Percentiles rank a stretch among this genome's conserved stretches.
Conservation (phyloP, 2,329 filamentous ascomycete genomes). For the Curvularia sp. region DNA sequence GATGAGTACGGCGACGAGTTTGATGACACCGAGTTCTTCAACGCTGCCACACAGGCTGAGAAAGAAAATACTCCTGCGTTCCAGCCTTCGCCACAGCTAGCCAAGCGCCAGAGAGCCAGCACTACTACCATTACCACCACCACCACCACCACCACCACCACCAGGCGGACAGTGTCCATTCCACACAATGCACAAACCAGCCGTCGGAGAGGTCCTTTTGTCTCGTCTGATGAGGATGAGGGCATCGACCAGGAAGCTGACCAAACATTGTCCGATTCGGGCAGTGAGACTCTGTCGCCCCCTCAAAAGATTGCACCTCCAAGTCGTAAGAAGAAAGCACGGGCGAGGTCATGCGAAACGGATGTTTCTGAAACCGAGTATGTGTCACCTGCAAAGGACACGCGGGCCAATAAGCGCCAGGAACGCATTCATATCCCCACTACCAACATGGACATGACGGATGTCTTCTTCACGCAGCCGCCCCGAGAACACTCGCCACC, state of each 20-base stretch:
- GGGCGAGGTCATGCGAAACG: conserved; percentile 17
- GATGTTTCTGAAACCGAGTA: conserved; percentile 15
- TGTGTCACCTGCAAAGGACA: conserved; percentile 33
- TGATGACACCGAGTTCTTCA: conserved; percentile 70
- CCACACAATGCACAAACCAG: conserved; percentile 29
- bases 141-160: conserved; percentile 27
- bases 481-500: conserved; percentile 53
- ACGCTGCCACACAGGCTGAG: conserved; percentile 63
- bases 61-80: conserved; percentile 42
- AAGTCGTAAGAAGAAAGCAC: conserved; percentile 25
- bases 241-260: conserved; percentile 21
- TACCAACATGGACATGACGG: conserved; percentile 50
- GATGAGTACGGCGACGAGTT: conserved; percentile 71
- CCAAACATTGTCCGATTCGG: conserved; percentile 16
- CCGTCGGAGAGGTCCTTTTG: conserved; percentile 31
- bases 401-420: conserved; percentile 46
- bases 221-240: conserved; percentile 39
- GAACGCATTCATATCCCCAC: conserved; percentile 56
- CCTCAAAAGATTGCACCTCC: conserved; percentile 15
- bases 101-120: conserved; percentile 48
- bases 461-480: conserved; percentile 55
- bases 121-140: conserved; percentile 17
- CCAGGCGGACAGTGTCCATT: conserved; percentile 34
- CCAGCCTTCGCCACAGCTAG: conserved; percentile 43
- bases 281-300: conserved; percentile 19